Evolutionary conservation across 768 basidiomycete species (phyloP).

Genomic region (Naganishia kalamii): DNA sequence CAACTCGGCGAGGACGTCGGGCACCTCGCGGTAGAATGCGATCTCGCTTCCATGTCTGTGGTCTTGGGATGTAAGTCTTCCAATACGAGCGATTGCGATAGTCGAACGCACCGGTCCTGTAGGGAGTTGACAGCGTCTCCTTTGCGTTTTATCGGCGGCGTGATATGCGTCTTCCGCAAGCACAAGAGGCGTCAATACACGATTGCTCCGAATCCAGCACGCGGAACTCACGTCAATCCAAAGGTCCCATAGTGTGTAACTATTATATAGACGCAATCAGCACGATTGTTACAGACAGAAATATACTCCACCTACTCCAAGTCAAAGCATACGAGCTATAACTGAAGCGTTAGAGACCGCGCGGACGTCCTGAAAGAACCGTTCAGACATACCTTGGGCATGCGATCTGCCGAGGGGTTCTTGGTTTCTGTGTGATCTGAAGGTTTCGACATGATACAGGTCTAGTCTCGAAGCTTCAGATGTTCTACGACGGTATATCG

Average conservation of each 20-base stretch:
- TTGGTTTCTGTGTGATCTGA: conserved; percentile 4
- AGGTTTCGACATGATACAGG: neutral
- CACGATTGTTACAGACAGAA: neutral
- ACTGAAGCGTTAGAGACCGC: no score
- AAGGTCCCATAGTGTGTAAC: conserved; percentile 70
- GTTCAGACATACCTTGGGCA: conserved; percentile 11
- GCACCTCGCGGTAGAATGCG: conserved; percentile 70
- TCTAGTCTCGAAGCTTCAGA: neutral
- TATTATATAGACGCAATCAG: neutral
- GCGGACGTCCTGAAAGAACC: no score
- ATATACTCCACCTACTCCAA: neutral
- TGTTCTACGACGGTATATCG: neutral
- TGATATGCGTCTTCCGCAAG: conserved; percentile 41
- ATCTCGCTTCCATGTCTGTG: conserved; percentile 58
- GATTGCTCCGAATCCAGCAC: conserved; percentile 12
- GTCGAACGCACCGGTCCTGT: conserved; percentile 37
- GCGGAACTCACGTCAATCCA: conserved; percentile 61
- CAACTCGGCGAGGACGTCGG: conserved; percentile 59
- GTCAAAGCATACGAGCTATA: conserved; percentile 10
- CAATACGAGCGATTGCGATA: neutral
- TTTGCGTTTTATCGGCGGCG: conserved; percentile 45
- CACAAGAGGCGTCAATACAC: no score
- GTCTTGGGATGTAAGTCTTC: neutral
- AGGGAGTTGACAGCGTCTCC: conserved; percentile 45
- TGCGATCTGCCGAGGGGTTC: conserved; percentile 6